Conservation (phyloP, 176 grass and related monocot species). For the Otatea glauca region DNA sequence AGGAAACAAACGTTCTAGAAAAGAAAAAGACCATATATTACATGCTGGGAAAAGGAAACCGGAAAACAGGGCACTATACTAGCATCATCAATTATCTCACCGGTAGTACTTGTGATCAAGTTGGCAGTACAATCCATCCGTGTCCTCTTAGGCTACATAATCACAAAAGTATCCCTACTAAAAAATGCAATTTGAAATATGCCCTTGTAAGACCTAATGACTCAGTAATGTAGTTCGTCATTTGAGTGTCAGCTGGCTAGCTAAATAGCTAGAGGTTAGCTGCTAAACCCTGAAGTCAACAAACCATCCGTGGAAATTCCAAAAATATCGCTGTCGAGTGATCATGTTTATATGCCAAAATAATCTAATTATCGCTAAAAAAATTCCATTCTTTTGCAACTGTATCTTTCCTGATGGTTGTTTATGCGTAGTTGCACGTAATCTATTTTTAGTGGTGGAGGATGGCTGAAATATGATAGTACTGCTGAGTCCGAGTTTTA, state of each 20-base stretch:
- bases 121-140: background rate
- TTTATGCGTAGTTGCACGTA: background rate
- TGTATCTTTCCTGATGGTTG: background rate
- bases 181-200: background rate
- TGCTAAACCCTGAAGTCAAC: background rate
- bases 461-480: background rate
- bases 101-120: background rate
- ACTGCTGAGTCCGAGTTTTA: background rate
- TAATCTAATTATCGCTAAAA: background rate
- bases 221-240: background rate
- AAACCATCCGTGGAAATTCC: background rate
- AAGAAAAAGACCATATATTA: too few relatives aligned
- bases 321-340: background rate
- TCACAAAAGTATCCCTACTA: background rate
- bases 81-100: conserved; percentile 10
- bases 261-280: background rate
- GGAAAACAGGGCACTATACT: too few relatives aligned
- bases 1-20: too few relatives aligned
- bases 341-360: background rate
- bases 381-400: background rate
- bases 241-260: background rate
- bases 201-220: background rate
- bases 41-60: too few relatives aligned
- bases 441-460: background rate
- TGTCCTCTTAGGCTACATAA: background rate